Evolutionary conservation across 2,329 filamentous ascomycete species (phyloP), one percentile per base, ranked within the genome.

Genomic region (Venturiaceae sp.): DNA sequence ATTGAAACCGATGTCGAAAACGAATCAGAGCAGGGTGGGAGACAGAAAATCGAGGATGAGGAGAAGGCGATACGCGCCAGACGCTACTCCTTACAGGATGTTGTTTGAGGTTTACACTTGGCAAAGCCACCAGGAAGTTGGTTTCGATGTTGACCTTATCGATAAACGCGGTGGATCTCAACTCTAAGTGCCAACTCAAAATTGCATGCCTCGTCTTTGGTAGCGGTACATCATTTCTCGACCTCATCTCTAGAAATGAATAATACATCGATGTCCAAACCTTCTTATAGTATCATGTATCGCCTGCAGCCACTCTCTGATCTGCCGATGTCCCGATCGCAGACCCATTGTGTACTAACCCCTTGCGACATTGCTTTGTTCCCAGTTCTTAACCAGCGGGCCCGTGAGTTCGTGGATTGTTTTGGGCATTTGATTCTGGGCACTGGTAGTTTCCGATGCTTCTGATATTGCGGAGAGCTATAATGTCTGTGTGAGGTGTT

Each of bases 1-100:
- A 56, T 36, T 41, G 33, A 56, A 56, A 54, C 28, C 36, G 28
- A 41, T 14, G 21, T 1, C 19, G 21, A 4, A 56, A 41, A 44
- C 53, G 53, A 56, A 56, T 56, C 53, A 30, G 26, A 56, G 37
- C 33, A 41, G 32, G 53, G 37, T 32, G 26, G 23, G 44, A n/a
- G 44, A 30, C 23, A 50, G 4, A n/a, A n/a, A 50, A 30, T 50
- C 14, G 44, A 30, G 44, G 28, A 16, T 50, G 44, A 30, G 44
- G 44, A 30, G 3, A 50, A 50, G 44, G 14, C 44, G 44, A 50
- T 30, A 50, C 44, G 44, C 44, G 44, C 44, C 44, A 30, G 44
- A 30, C 44, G 8, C n/a, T 39, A n/a, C 37, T 39, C 37, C 37
- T 39, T 14, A 39, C 37, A 39, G n/a, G 44, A n/a, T 50, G 44